Conservation (phyloP, 495 filamentous ascomycete genomes). For the Neurospora sp. region DNA sequence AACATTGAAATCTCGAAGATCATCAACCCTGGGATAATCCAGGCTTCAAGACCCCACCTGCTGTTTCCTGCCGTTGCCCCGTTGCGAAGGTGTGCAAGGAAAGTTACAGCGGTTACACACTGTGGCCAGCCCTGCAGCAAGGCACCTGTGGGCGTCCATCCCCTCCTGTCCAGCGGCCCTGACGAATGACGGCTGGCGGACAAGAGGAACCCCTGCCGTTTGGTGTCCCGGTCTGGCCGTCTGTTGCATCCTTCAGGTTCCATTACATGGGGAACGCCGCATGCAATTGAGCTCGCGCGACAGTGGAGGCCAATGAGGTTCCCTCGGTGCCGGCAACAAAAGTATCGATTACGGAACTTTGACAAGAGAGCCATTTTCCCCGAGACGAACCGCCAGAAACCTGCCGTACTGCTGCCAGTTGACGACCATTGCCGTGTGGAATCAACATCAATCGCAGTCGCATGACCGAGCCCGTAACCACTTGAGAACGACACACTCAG, state of each 20-base stretch:
- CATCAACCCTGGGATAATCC: background rate
- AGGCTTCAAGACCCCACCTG: background rate
- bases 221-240: background rate
- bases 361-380: background rate
- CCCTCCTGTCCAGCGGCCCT: background rate
- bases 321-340: conserved; percentile 1
- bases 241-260: background rate
- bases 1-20: background rate
- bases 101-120: background rate
- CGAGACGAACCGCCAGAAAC: background rate
- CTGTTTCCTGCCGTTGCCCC: background rate
- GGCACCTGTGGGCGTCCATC: background rate
- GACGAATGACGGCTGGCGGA: background rate
- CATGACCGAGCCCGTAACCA: background rate
- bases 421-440: background rate
- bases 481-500: background rate
- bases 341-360: background rate
- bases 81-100: background rate
- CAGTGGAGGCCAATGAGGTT: conserved; percentile 15
- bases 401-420: background rate
- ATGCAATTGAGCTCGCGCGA: conserved; percentile 2
- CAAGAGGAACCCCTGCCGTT: background rate
- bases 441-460: background rate
- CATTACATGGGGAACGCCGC: background rate
- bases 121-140: background rate